phyloP scores from a whole-genome alignment of 768 basidiomycete genomes.

The Lentinula boryana region DNA sequence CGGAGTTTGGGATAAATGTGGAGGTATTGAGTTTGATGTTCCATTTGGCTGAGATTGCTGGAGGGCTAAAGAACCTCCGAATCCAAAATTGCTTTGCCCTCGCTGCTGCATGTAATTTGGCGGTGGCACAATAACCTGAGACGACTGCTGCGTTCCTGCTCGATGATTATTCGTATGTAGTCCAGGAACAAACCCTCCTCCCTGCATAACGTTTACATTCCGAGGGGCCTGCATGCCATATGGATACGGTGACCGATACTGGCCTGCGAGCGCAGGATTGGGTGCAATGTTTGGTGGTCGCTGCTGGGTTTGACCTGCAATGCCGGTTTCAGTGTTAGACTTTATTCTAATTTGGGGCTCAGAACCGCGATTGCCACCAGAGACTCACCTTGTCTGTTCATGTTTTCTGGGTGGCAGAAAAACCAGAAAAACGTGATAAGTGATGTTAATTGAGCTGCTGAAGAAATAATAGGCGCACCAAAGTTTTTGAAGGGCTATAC shows the following conservation, averaged over 20 bases:
- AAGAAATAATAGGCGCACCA: constrained; percentile 14
- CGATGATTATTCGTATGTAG: constrained; percentile 60
- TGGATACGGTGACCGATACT: constrained; percentile 50
- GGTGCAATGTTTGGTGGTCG: constrained; percentile 71
- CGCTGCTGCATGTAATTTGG: constrained; percentile 59
- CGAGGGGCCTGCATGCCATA: constrained; percentile 57
- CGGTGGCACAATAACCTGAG: constrained; percentile 41
- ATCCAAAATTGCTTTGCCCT: constrained; percentile 59
- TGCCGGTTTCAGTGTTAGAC: constrained; percentile 12
- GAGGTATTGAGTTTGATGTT: constrained; percentile 42
- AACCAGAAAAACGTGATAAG: not conserved
- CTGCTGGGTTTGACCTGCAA: constrained; percentile 73
- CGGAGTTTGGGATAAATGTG: constrained; percentile 50
- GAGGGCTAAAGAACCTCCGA: constrained; percentile 34
- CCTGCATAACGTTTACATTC: constrained; percentile 44
- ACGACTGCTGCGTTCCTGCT: constrained; percentile 44
- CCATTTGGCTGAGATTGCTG: constrained; percentile 53
- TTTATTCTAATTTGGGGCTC: not conserved
- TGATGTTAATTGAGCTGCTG: constrained; percentile 19
- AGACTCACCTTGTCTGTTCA: constrained; percentile 58
- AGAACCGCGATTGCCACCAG: not conserved
- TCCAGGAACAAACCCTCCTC: constrained; percentile 45
- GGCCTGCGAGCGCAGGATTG: constrained; percentile 54
- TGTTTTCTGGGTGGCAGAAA: constrained; percentile 18
- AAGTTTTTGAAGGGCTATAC: not conserved